Evolutionary conservation across 2,329 filamentous ascomycete species (phyloP), one percentile per base, ranked within the genome.

Genomic region (Pyrenochaeta sp.): DNA sequence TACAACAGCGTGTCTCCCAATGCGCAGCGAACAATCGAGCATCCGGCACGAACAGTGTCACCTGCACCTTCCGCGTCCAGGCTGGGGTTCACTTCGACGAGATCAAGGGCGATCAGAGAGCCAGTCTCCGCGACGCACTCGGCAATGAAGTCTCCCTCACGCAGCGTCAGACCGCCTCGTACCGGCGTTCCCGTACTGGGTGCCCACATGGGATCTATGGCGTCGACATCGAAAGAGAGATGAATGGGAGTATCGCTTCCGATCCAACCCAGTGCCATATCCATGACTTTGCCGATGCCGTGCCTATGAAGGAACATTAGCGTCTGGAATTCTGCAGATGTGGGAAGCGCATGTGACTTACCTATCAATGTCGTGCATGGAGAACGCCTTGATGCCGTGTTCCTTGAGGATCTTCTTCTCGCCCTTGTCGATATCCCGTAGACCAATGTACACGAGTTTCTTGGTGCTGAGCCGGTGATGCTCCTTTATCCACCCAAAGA

Each of bases 331-430:
- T 13, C 10, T 15, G 5, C 24, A 50, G 46, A 12, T 10, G 5
- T 25, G 5, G 13, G 3, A 48, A 61, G 45, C 68, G 62, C 46
- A 39, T 36, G 12, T 15, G 28, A 75, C 85, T 71, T 82, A 92
- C 90, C 87, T 86, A 79, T 99, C 95, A 78, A 99, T 91, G 76
- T 99, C 95, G 76, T 97, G 95, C 95, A 99, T 99, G 81, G 90
- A 94, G 74, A 98, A 99, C 3, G 94, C 94, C 83, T 92, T 94
- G 83, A 99, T 95, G 42, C 90, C 90, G 73, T 98, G 84, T 66
- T 98, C 92, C 56, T 90, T 86, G 64, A 99, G 82, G 60, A 97
- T 91, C 81, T 88, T 86, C 89, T 97, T 98, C 88, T 99, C 95
- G 42, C 88, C 91, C n/a, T 86, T 80, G 76, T 99, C 95, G 30